These are phyloP conservation scores for Calonectria montana DNA, from an alignment of 2,329 filamentous ascomycete species.

Conservation along the genomic window DNA sequence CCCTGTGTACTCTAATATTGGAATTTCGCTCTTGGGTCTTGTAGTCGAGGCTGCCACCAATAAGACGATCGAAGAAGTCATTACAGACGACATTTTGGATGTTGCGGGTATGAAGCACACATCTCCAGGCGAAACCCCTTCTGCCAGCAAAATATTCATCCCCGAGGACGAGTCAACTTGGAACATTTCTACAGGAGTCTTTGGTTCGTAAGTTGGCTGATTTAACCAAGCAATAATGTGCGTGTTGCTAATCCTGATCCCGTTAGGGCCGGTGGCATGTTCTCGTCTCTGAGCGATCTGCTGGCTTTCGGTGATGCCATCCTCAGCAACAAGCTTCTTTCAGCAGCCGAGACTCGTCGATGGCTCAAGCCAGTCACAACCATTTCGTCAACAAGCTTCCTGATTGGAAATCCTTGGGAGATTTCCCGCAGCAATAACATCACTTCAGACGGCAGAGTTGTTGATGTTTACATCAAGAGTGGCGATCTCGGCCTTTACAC, in stretches of 20 bases:
- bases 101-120: slow-evolving; percentile 56
- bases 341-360: slow-evolving; percentile 50
- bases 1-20: slow-evolving; percentile 62
- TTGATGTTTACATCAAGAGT: slow-evolving; percentile 60
- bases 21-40: slow-evolving; percentile 56
- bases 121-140: slow-evolving; percentile 47
- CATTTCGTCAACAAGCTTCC: slow-evolving; percentile 50
- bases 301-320: slow-evolving; percentile 55
- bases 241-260: background rate
- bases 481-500: slow-evolving; percentile 58
- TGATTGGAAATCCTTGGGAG: slow-evolving; percentile 60
- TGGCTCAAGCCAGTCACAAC: slow-evolving; percentile 58
- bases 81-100: slow-evolving; percentile 54
- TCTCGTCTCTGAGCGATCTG: slow-evolving; percentile 55
- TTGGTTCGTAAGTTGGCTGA: slow-evolving; percentile 45
- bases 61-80: slow-evolving; percentile 51
- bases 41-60: slow-evolving; percentile 58
- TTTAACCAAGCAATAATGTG: accelerated
- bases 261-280: slow-evolving; percentile 52
- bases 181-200: slow-evolving; percentile 48
- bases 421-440: slow-evolving; percentile 54
- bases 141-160: slow-evolving; percentile 48
- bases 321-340: slow-evolving; percentile 54
- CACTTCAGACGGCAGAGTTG: slow-evolving; percentile 51
- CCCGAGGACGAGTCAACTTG: slow-evolving; percentile 48